Percentiles rank a stretch among this genome's conserved stretches.
Evolutionary conservation across 495 filamentous ascomycete genomes (phyloP).

Genomic region (Xylaria acuta): DNA sequence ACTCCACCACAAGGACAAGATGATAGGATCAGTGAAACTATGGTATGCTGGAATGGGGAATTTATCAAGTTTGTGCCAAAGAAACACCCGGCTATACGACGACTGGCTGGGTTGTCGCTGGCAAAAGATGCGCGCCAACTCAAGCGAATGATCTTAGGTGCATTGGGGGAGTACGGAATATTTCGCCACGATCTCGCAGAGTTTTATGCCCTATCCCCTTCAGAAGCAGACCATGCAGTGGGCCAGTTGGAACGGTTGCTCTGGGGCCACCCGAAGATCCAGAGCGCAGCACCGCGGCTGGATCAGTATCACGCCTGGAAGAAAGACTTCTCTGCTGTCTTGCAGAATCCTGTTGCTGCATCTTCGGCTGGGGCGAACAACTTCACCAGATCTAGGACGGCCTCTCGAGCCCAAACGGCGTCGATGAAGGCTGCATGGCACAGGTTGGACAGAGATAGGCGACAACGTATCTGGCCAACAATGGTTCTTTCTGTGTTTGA

Average conservation of each 20-base stretch:
- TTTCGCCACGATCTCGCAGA: conserved; percentile 26
- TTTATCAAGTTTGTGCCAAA: neutral
- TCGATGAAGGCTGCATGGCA: conserved; percentile 55
- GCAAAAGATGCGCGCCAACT: conserved; percentile 7
- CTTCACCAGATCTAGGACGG: neutral
- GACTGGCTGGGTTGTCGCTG: neutral
- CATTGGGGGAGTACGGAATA: conserved; percentile 8
- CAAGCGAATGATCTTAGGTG: conserved; percentile 29
- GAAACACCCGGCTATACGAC: neutral
- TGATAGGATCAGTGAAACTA: neutral
- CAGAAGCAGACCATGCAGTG: conserved; percentile 32
- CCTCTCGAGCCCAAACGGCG: neutral
- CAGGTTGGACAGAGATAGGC: conserved; percentile 33
- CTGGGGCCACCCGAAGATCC: conserved; percentile 4
- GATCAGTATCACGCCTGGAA: conserved; percentile 38
- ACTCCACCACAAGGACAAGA: conserved; percentile 1
- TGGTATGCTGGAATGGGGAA: neutral
- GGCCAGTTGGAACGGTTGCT: conserved; percentile 33
- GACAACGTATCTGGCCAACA: conserved; percentile 54
- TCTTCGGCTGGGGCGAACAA: neutral
- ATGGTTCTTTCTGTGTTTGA: conserved; percentile 60
- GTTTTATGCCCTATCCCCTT: conserved; percentile 25
- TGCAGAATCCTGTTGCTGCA: neutral
- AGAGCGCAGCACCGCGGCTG: conserved; percentile 21
- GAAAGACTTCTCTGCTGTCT: conserved; percentile 4